Conservation (phyloP, 2,329 filamentous ascomycete genomes). For the Magnaporthiopsis rhizophila region DNA sequence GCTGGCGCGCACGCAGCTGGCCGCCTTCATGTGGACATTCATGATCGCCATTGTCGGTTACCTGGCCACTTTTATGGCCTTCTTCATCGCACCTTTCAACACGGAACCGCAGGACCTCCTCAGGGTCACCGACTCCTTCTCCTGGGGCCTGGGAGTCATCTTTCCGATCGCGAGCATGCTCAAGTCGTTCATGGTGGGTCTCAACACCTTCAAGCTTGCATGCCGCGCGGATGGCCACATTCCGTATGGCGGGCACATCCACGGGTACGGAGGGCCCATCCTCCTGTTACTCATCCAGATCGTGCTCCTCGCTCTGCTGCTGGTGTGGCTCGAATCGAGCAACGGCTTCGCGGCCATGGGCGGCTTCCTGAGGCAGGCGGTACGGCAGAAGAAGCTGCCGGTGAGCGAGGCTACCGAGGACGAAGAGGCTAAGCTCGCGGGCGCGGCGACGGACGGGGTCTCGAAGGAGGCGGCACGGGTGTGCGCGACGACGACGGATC, state of each 20-base stretch:
- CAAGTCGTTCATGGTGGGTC: slow-evolving; percentile 58
- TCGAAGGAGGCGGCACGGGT: slow-evolving; percentile 58
- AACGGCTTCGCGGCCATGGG: slow-evolving; percentile 49
- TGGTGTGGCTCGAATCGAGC: slow-evolving; percentile 77
- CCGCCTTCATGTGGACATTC: slow-evolving; percentile 70
- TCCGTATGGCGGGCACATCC: slow-evolving; percentile 60
- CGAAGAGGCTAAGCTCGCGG: not conserved
- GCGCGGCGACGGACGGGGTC: slow-evolving; percentile 49
- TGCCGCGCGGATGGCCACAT: slow-evolving; percentile 60
- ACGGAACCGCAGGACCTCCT: slow-evolving; percentile 46
- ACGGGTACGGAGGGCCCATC: slow-evolving; percentile 75
- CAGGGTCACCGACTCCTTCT: slow-evolving; percentile 64
- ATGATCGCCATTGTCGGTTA: slow-evolving; percentile 56
- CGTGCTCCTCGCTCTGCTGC: slow-evolving; percentile 58
- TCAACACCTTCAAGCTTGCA: slow-evolving; percentile 77
- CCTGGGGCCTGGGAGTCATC: slow-evolving; percentile 67
- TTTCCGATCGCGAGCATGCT: slow-evolving; percentile 56
- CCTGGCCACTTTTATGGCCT: slow-evolving; percentile 44
- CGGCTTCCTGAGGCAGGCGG: slow-evolving; percentile 23
- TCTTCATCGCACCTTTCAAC: slow-evolving; percentile 48
- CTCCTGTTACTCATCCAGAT: slow-evolving; percentile 73
- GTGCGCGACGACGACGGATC: slow-evolving; percentile 33
- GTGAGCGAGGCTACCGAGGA: slow-evolving; percentile 22
- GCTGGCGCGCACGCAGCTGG: slow-evolving; percentile 69
- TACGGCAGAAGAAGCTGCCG: not conserved